phyloP scores from a whole-genome alignment of 305 asterid genomes.

The Rubia tinctorum region DNA sequence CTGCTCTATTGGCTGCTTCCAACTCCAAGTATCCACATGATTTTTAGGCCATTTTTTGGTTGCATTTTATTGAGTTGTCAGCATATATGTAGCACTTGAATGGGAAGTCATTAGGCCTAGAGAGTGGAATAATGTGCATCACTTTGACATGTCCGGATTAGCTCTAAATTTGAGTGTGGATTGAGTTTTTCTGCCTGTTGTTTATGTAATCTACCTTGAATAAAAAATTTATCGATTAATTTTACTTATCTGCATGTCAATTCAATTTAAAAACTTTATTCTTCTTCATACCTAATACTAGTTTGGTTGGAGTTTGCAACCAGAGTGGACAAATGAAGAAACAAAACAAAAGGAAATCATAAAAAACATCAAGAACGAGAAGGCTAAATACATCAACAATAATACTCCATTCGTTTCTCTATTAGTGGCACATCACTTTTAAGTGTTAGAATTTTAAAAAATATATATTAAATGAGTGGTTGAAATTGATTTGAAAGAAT shows the following conservation, averaged over 20 bases:
- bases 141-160: not conserved
- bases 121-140: not conserved
- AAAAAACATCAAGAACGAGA: too few relatives aligned
- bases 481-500: too few relatives aligned
- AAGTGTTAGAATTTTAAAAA: too few relatives aligned
- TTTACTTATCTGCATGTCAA: not conserved
- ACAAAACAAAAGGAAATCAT: too few relatives aligned
- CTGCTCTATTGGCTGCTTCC: conserved; percentile 80
- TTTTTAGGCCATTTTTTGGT: conserved; percentile 16
- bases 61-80: not conserved
- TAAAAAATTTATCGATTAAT: too few relatives aligned
- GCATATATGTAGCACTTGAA: not conserved
- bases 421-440: too few relatives aligned
- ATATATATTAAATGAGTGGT: too few relatives aligned
- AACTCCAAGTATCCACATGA: conserved; percentile 56
- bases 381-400: too few relatives aligned
- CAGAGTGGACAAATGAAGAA: not conserved
- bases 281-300: too few relatives aligned
- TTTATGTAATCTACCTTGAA: too few relatives aligned
- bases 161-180: not conserved
- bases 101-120: not conserved
- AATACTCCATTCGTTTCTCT: too few relatives aligned
- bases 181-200: not conserved
- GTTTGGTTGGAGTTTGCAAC: not conserved
- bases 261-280: not conserved